Evolutionary conservation across 805 yeast genomes (phyloP), one percentile per base, ranked within the genome.

Genomic region (Saturnispora besseyi): DNA sequence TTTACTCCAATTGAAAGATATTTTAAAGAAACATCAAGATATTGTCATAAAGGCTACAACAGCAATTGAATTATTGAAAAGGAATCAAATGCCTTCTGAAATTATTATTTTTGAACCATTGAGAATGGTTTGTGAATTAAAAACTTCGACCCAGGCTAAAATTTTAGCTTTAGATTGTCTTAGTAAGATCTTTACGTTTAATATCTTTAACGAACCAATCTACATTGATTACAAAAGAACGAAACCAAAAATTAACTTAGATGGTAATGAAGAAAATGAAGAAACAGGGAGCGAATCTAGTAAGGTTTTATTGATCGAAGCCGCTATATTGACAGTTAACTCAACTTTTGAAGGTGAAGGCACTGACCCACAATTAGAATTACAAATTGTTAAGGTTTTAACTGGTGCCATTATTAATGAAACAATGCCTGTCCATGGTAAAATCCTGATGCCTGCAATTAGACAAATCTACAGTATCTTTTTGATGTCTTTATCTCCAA

Each of bases 401-500:
- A 83, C 91, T 63, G 88, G 93, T 54, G 91, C 95, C 46, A 84
- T 89, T 13, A 73, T 91, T 32, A 85, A 87, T 54, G 90, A 84
- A 52, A 76, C 78, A 33, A 74, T 86, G 65, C 86, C 90, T 28
- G 87, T 89, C 21, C 99, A 93, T 62, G 98, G 98, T 2, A 86
- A 89, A 8, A 79, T 90, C 1, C 71, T 93, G 47, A 71, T 93
- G 53, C 87, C 86, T 61, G 97, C 98, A 0, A 83, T 95, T 34
- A 79, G 98, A 65, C 96, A 87, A 60, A 87, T 91, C 28, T 93
- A 93, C 70, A 90, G 89, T 63, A 86, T 95, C 28, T 95, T 91
- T 61, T 83, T 93, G 40, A 76, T 87, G 50, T 88, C 97, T 0
- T 72, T 85, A 52, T 81, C 84, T 18, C 80, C 91, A 3, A 72